Evolutionary conservation across 2,329 filamentous ascomycete genomes (phyloP).

Genomic region (Phaeosphaeria sp.): DNA sequence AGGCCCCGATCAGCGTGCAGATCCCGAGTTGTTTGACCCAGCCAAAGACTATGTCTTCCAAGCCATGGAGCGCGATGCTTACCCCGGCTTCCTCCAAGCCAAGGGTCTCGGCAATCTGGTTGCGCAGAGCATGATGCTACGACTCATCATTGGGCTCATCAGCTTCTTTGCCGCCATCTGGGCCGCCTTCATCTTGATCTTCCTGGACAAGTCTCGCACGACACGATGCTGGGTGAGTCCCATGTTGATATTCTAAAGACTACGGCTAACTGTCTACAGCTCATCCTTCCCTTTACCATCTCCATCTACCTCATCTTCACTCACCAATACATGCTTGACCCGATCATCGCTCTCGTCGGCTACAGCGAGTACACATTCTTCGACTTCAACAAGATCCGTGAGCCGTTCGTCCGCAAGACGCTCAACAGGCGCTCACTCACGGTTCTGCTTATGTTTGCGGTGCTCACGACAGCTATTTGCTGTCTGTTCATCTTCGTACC

Average conservation of each 20-base stretch:
- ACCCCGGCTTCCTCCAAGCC: conserved; percentile 91
- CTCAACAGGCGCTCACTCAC: conserved; percentile 83
- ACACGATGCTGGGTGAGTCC: conserved; percentile 83
- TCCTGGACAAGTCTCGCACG: conserved; percentile 76
- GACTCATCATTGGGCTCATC: conserved; percentile 83
- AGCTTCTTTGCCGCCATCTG: conserved; percentile 92
- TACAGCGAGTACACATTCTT: conserved; percentile 97
- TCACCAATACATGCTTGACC: conserved; percentile 95
- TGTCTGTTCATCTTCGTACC: conserved; percentile 95
- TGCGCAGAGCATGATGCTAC: conserved; percentile 84
- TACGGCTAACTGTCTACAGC: conserved; percentile 50
- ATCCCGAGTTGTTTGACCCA: conserved; percentile 95
- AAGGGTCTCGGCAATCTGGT: conserved; percentile 97
- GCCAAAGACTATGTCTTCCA: conserved; percentile 99
- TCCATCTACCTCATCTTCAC: conserved; percentile 77
- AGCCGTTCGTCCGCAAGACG: conserved; percentile 88
- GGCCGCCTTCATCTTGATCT: conserved; percentile 92
- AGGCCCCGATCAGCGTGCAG: conserved; percentile 81
- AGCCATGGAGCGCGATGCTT: conserved; percentile 99
- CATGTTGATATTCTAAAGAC: background rate
- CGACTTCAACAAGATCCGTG: conserved; percentile 84
- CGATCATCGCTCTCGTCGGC: conserved; percentile 85
- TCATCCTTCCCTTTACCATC: conserved; percentile 89
- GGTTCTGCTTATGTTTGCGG: conserved; percentile 75
- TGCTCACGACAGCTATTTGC: conserved; percentile 82